Evolutionary conservation across 108 stramenopile genomes (phyloP), one percentile per base, ranked within the genome.

Genomic region (Cyclotella kingstonii): DNA sequence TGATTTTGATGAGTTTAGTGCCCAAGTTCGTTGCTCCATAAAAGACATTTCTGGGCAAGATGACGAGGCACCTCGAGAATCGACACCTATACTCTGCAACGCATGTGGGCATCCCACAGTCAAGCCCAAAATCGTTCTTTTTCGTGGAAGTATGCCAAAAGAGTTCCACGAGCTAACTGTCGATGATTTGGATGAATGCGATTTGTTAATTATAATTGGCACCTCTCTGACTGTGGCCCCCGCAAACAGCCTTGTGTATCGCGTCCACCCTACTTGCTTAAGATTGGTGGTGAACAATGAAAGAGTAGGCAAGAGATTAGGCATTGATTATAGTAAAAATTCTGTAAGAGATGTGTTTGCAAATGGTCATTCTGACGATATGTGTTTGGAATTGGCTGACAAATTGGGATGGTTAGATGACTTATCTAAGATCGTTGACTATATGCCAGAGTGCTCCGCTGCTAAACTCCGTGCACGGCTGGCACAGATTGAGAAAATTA

Each of bases 41-140:
- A 85, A 87, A 60, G 91, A 95, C 54, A 86, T 95, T 49, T 70
- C 83, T 28, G 81, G 80, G 23, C 42, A 68, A 23, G 81, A 85
- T 53, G 29, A 54, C 7, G 65, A 68, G 18, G 90, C 89, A 8
- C 94, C 94, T 3, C 5, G 10, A 17, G 42, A 66, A 56, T 89
- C 87, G 10, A 84, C 68, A 4, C 77, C 82, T 0, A 91, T 95
- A 43, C 19, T 36, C 12, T 95, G 94, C 47, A 34, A 52, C n/a
- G 44, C 54, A 18, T 95, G 94, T 61, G 73, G 72, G 0, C 36
- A 67, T 14, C 60, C 70, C n/a, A 53, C 75, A 1, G 78, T 95
- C 38, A 95, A 95, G 48, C 94, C 94, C 8, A 66, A 81, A 52
- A 95, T 91, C 40, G 91, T 95, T 0, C 49, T 95, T 25, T 95